A percentile compares a stretch with the other conserved stretches of the same genome.
These are phyloP conservation scores for Casuarina glauca DNA, from an alignment of 306 rosid species.

Conservation along the genomic window DNA sequence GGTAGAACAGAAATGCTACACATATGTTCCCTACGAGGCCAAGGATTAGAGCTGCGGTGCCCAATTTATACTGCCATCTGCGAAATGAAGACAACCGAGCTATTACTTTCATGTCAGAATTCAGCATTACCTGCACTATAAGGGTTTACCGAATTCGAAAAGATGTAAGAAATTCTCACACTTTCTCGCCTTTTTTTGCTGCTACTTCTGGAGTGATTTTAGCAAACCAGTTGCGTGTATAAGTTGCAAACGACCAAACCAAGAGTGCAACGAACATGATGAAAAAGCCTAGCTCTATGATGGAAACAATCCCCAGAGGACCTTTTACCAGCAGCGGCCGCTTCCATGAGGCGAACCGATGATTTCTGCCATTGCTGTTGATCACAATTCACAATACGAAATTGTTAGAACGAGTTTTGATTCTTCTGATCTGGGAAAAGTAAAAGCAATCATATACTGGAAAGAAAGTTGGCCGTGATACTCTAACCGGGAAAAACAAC, in stretches of 20 bases:
- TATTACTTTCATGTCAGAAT: no score
- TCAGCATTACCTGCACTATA: background rate
- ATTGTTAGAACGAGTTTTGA: background rate
- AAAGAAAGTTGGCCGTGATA: no score
- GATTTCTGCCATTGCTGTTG: slow-evolving; percentile 22
- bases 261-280: slow-evolving; percentile 69
- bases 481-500: no score
- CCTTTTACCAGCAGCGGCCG: slow-evolving; percentile 59
- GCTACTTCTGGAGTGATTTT: slow-evolving; percentile 39
- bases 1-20: slow-evolving; percentile 62
- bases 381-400: background rate
- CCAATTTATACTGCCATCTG: slow-evolving; percentile 71
- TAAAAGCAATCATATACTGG: background rate
- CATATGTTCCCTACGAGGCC: slow-evolving; percentile 65
- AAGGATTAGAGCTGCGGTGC: slow-evolving; percentile 31
- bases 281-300: slow-evolving; percentile 52
- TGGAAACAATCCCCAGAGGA: slow-evolving; percentile 83
- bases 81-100: background rate
- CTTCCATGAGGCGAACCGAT: slow-evolving; percentile 37
- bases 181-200: slow-evolving; percentile 37
- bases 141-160: background rate
- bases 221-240: slow-evolving; percentile 33
- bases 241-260: slow-evolving; percentile 51
- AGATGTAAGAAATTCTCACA: slow-evolving; percentile 36
- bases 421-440: background rate